These are phyloP conservation scores for Grosmannia huntii DNA, from an alignment of 2,329 filamentous ascomycete species.

Conservation along the genomic window DNA sequence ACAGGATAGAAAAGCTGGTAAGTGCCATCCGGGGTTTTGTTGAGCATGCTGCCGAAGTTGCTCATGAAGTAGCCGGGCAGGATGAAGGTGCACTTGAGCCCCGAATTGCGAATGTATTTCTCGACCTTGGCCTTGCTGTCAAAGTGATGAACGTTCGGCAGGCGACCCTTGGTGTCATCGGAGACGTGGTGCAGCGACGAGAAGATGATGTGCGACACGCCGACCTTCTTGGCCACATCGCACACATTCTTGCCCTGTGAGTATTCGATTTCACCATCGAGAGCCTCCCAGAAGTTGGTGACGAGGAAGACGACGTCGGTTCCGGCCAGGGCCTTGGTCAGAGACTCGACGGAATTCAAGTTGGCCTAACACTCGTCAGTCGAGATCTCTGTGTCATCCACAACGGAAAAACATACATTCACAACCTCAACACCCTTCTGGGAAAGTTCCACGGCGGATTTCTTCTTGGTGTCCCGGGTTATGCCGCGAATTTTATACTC, in stretches of 20 bases:
- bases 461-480: constrained; percentile 29
- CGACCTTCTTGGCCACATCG: constrained; percentile 28
- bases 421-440: constrained; percentile 33
- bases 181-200: constrained; percentile 27
- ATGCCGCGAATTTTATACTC: constrained; percentile 27
- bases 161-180: constrained; percentile 25
- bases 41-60: constrained; percentile 26
- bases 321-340: constrained; percentile 30
- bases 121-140: constrained; percentile 45
- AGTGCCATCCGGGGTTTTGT: constrained; percentile 16
- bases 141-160: constrained; percentile 35
- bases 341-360: constrained; percentile 29
- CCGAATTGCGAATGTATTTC: constrained; percentile 34
- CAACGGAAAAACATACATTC: constrained; percentile 17
- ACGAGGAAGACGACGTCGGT: constrained; percentile 37
- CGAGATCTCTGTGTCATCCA: neutral
- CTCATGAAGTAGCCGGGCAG: constrained; percentile 41
- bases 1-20: constrained; percentile 22
- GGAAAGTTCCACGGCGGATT: constrained; percentile 25
- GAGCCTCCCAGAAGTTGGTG: constrained; percentile 26
- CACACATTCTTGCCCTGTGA: constrained; percentile 35
- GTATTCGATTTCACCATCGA: constrained; percentile 24
- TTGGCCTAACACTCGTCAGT: constrained; percentile 20
- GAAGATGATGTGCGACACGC: constrained; percentile 17
- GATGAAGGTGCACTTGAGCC: constrained; percentile 36